Base-by-base conservation (phyloP, 345 rosid species). In the Jatropha curcas region DNA sequence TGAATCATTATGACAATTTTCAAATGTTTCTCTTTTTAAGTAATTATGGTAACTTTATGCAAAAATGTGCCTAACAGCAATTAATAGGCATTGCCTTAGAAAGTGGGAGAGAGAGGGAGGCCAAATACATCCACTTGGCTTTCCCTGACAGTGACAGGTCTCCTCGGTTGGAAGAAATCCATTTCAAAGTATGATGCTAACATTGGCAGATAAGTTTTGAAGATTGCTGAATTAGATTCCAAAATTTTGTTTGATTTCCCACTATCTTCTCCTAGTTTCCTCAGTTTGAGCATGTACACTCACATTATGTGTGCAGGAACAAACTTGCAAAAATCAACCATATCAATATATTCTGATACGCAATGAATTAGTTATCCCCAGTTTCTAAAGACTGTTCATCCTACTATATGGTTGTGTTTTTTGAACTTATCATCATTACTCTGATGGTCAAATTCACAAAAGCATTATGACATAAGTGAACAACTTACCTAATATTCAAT, bases 1-100 rank as follows among this genome's bases (percentile, higher is more conserved):
- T 60, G 61, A 16, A 59, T 56, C 16, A 41, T 22, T 60, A 71
- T 45, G 24, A 66, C 22, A 43, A 56, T 24, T 66, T 37, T 35
- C 16, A 43, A 1, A 68, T 19, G 37, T 50, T 22, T 7, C 53
- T 3, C 41, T 22, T 39, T 4, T 25, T 17, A 27, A 70, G 25
- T 25, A 28, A 10, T 19, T 24, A 14, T 37, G 4, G 8, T 37
- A 66, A 7, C 5, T 3, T 57, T 14, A 53, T 8, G 28, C 31
- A 46, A 50, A 16, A 25, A 43, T 46, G 56, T 33, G 11, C 22
- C 69, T 7, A 17, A 24, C 31, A 53, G 30, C 39, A 35, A 55
- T 53, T n/a, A 24, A 68, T 53, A 46, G 69, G 37, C 61, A 35
- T 33, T 20, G 25, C 28, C 70, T 0, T 66, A 50, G 7, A 34